Conservation (phyloP, 192 early-diverging fungal genomes). For the Jimgerdemannia lactiflua region DNA sequence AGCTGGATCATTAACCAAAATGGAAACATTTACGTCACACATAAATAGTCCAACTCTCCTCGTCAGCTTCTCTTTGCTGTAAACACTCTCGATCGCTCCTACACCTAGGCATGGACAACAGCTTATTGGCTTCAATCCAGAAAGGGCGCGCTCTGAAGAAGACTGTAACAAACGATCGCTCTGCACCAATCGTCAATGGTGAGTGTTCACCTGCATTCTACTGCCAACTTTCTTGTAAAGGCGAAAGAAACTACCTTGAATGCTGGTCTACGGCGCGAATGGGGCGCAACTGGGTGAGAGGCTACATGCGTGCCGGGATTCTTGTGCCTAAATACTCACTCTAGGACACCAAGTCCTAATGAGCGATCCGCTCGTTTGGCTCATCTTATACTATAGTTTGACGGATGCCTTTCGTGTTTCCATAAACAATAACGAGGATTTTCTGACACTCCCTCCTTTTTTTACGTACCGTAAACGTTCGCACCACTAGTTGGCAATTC, state of each 20-base stretch:
- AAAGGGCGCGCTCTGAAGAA: slow-evolving; percentile 65
- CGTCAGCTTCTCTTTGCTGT: not conserved
- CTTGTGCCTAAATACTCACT: no score
- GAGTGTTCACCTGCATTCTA: slow-evolving; percentile 4
- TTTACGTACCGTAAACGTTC: not conserved
- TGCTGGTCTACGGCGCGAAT: not conserved
- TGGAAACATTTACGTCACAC: not conserved
- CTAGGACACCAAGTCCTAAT: not conserved
- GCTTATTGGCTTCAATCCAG: slow-evolving; percentile 72
- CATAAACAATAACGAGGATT: not conserved
- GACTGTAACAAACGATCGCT: slow-evolving; percentile 69
- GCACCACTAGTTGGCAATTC: not conserved
- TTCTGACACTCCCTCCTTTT: not conserved
- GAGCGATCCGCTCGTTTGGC: not conserved
- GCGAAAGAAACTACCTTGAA: no score
- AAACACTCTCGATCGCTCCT: not conserved
- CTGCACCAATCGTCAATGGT: slow-evolving; percentile 49
- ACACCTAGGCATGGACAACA: slow-evolving; percentile 28
- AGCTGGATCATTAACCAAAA: not conserved
- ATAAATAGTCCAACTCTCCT: not conserved
- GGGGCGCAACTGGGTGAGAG: not conserved
- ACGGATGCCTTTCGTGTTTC: not conserved
- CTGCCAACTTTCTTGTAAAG: not conserved
- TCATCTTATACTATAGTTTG: not conserved
- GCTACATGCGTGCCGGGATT: not conserved